Evolutionary conservation across 2,329 filamentous ascomycete species (phyloP).

Genomic region (Lachnellula willkommii): DNA sequence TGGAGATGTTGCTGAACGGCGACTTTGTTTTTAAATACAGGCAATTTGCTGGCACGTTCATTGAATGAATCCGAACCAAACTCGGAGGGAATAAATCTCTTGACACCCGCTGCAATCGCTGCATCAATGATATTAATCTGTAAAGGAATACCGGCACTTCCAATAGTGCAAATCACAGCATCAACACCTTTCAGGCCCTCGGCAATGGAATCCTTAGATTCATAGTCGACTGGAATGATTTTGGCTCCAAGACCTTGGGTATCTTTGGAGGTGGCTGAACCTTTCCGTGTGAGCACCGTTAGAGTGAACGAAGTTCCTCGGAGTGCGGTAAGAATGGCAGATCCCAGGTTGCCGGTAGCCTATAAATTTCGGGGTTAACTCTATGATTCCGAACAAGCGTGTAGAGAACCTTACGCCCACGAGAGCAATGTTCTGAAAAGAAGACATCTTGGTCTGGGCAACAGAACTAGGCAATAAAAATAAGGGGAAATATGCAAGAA

Average conservation of each 20-base stretch:
- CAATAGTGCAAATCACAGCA: background rate
- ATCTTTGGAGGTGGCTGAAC: too few species aligned
- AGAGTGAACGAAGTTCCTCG: too few species aligned
- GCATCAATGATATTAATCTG: conserved; percentile 44
- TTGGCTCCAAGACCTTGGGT: background rate
- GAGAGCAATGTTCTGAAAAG: too few species aligned
- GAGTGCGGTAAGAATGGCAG: too few species aligned
- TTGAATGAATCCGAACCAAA: conserved; percentile 30
- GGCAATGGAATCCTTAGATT: background rate
- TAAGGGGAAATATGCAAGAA: too few species aligned
- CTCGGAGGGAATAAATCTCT: conserved; percentile 54
- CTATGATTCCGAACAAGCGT: too few species aligned
- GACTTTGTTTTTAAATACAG: background rate
- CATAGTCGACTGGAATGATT: background rate
- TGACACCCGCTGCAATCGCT: conserved; percentile 49
- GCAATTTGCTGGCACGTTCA: background rate
- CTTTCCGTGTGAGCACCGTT: too few species aligned
- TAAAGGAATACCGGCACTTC: background rate
- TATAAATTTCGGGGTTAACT: too few species aligned
- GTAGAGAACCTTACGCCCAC: too few species aligned
- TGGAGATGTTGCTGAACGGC: background rate
- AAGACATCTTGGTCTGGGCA: too few species aligned
- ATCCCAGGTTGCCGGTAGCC: too few species aligned
- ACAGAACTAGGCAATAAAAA: too few species aligned
- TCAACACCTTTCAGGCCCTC: background rate